phyloP scores from a whole-genome alignment of 164 flowering plant genomes.

The Protea cynaroides region DNA sequence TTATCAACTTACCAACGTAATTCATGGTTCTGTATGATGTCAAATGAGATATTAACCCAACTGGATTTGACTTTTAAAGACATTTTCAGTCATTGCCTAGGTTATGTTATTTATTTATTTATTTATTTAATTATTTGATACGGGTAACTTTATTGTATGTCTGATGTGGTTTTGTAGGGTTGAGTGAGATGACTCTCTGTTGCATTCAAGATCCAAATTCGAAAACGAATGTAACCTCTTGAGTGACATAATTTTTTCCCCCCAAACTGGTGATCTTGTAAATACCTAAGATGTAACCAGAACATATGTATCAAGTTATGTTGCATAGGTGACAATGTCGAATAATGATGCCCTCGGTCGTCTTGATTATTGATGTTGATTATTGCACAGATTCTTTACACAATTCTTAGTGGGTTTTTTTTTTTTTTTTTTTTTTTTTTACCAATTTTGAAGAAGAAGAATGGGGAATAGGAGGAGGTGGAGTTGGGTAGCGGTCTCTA shows the following conservation, averaged over 20 bases:
- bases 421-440: too few relatives aligned
- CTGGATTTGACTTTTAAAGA: not conserved
- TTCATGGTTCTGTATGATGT: not conserved
- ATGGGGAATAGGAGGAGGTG: too few relatives aligned
- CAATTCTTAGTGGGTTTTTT: too few relatives aligned
- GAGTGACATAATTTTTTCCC: conserved; percentile 31
- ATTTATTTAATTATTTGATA: too few relatives aligned
- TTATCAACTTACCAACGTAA: too few relatives aligned
- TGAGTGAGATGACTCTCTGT: conserved; percentile 33
- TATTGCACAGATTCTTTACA: too few relatives aligned
- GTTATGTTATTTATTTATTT: too few relatives aligned
- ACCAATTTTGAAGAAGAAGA: too few relatives aligned
- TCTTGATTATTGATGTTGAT: conserved; percentile 48
- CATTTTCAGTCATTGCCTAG: not conserved
- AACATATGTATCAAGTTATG: conserved; percentile 37
- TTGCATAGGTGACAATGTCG: conserved; percentile 55
- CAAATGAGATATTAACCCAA: too few relatives aligned
- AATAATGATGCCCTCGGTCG: conserved; percentile 56
- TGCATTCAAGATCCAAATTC: conserved; percentile 36
- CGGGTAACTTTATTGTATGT: not conserved
- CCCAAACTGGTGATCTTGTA: conserved; percentile 53
- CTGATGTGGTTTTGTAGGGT: conserved; percentile 27
- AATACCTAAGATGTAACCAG: conserved; percentile 53
- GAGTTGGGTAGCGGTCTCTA: too few relatives aligned
- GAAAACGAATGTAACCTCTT: conserved; percentile 22